phyloP scores from a whole-genome alignment of 805 yeast genomes.

The Suhomyces prunicola region DNA sequence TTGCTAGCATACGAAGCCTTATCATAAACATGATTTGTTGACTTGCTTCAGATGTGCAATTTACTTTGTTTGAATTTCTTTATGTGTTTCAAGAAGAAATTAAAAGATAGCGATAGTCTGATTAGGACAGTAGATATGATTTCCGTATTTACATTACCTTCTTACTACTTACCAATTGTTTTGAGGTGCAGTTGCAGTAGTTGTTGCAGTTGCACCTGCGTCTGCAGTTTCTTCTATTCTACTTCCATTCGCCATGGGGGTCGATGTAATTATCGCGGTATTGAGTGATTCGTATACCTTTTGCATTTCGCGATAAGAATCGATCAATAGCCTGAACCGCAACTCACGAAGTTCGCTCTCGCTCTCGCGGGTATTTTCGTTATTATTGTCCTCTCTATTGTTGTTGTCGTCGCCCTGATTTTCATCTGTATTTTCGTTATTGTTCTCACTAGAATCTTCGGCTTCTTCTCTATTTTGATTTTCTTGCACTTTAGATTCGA shows the following conservation, averaged over 20 bases:
- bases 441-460: too few species aligned
- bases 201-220: background rate
- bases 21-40: background rate
- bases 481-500: background rate
- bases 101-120: background rate
- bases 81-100: background rate
- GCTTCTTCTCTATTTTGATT: background rate
- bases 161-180: background rate
- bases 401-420: background rate
- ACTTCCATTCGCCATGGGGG: background rate
- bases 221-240: background rate
- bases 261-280: constrained; percentile 6
- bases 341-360: background rate
- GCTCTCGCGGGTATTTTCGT: background rate
- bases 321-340: constrained; percentile 8
- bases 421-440: background rate
- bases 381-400: background rate
- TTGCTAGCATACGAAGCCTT: background rate
- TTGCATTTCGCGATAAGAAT: constrained; percentile 5
- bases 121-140: background rate
- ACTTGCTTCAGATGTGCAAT: background rate
- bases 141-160: background rate
- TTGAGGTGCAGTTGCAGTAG: background rate
- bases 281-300: constrained; percentile 6
- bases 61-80: background rate